Percentiles rank a stretch among this genome's conserved stretches.
Evolutionary conservation across 192 early-diverging fungal genomes (phyloP).

Genomic region (Rhizophagus sp.): DNA sequence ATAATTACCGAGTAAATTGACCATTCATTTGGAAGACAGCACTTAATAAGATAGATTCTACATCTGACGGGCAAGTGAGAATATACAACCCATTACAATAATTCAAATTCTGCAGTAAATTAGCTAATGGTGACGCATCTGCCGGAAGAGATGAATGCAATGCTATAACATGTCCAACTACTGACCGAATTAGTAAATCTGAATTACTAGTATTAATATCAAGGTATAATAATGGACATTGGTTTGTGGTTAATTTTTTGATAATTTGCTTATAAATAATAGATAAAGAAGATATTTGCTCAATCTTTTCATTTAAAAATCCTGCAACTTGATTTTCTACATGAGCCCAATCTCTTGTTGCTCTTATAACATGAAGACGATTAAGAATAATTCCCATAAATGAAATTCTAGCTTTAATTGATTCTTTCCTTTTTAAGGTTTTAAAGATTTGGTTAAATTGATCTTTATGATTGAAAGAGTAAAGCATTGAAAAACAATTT

Average conservation of each 20-base stretch:
- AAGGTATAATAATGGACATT: not conserved
- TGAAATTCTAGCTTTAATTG: not conserved
- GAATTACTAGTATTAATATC: not conserved
- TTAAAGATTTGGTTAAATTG: conserved; percentile 1
- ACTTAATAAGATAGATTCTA: not conserved
- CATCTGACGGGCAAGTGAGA: conserved; percentile 9
- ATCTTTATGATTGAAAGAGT: not conserved
- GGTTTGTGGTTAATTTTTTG: not conserved
- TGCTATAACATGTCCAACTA: conserved; percentile 16
- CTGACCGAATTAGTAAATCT: conserved; percentile 14
- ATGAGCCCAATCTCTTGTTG: conserved; percentile 20
- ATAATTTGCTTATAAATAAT: not conserved
- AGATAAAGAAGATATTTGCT: not conserved
- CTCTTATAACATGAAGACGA: conserved; percentile 7
- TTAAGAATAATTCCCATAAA: conserved; percentile 21
- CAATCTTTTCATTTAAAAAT: conserved; percentile 20
- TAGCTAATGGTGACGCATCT: conserved; percentile 18
- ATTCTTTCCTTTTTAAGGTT: not conserved
- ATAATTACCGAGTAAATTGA: not conserved
- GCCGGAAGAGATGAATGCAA: conserved; percentile 20
- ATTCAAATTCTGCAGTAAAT: conserved; percentile 15
- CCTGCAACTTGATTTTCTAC: conserved; percentile 1
- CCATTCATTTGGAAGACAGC: not conserved
- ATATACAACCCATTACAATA: conserved; percentile 1
- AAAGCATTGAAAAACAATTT: not conserved